Evolutionary conservation across 2,329 filamentous ascomycete genomes (phyloP).

Genomic region (Colletotrichum tofieldiae): DNA sequence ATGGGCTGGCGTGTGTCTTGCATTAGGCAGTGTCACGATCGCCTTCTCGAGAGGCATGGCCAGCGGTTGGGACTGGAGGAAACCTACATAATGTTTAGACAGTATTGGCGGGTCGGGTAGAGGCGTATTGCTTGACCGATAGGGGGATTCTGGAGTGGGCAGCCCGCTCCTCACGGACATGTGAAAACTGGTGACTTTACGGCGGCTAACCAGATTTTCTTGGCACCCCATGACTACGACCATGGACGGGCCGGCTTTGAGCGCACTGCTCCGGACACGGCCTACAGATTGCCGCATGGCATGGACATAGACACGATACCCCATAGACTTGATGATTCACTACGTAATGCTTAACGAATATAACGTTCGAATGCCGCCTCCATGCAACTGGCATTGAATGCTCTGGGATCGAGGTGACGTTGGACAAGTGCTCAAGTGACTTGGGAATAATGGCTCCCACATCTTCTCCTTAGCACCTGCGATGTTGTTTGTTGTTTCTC

Average conservation of each 20-base stretch:
- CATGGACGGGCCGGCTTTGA: neutral
- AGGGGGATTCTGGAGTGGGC: no score
- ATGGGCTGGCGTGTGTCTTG: slow-evolving; percentile 37
- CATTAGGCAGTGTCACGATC: slow-evolving; percentile 22
- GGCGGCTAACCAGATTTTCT: neutral
- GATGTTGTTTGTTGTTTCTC: no score
- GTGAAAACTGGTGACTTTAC: neutral
- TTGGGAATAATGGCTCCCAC: no score
- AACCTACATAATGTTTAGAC: neutral
- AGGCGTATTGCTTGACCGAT: neutral
- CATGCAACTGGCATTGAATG: neutral
- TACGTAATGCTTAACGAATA: neutral
- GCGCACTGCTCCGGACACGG: neutral
- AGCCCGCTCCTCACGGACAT: neutral
- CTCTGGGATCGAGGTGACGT: neutral
- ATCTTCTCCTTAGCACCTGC: no score
- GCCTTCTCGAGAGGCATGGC: slow-evolving; percentile 30
- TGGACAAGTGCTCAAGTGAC: no score
- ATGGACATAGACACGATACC: slow-evolving; percentile 17
- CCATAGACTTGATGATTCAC: slow-evolving; percentile 1
- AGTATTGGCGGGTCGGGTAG: neutral
- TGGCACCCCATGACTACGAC: neutral
- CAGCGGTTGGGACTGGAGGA: slow-evolving; percentile 11
- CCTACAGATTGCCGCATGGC: neutral
- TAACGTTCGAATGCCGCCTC: no score